Percentiles rank a stretch among this genome's conserved stretches.
Evolutionary conservation across 2,329 filamentous ascomycete species (phyloP).

Genomic region (Calonectria henricotiae): DNA sequence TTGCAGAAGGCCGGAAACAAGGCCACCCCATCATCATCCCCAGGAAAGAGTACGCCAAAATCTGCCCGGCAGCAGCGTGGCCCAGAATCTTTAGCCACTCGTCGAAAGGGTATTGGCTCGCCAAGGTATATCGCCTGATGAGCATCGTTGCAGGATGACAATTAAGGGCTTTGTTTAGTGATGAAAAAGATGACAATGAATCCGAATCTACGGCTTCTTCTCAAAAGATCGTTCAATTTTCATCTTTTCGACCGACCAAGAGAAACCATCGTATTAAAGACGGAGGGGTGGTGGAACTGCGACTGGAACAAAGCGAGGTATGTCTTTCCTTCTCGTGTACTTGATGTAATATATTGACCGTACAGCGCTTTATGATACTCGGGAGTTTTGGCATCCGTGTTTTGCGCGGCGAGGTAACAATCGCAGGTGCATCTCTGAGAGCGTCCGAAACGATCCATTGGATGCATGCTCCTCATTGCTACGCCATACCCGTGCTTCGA

Average conservation of each 20-base stretch:
- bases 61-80: constrained; percentile 35
- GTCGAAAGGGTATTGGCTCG: constrained; percentile 32
- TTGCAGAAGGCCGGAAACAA: constrained; percentile 47
- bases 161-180: constrained; percentile 27
- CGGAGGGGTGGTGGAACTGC: constrained; percentile 62
- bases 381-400: constrained; percentile 80
- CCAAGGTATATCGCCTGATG: constrained; percentile 39
- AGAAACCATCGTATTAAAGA: constrained; percentile 62
- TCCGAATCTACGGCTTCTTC: constrained; percentile 27
- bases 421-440: constrained; percentile 77
- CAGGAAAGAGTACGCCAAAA: constrained; percentile 45
- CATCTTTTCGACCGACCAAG: constrained; percentile 65
- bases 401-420: constrained; percentile 73
- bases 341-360: constrained; percentile 41
- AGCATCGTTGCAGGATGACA: neutral
- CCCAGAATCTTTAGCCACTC: constrained; percentile 34
- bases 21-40: constrained; percentile 33
- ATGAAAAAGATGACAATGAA: neutral
- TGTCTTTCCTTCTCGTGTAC: neutral
- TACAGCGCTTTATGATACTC: constrained; percentile 74
- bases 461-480: constrained; percentile 78
- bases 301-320: constrained; percentile 68
- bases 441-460: constrained; percentile 66
- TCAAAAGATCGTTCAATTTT: constrained; percentile 56
- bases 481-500: constrained; percentile 79